Base-by-base conservation (phyloP, 305 asterid genomes). In the Plantago lanceolata region DNA sequence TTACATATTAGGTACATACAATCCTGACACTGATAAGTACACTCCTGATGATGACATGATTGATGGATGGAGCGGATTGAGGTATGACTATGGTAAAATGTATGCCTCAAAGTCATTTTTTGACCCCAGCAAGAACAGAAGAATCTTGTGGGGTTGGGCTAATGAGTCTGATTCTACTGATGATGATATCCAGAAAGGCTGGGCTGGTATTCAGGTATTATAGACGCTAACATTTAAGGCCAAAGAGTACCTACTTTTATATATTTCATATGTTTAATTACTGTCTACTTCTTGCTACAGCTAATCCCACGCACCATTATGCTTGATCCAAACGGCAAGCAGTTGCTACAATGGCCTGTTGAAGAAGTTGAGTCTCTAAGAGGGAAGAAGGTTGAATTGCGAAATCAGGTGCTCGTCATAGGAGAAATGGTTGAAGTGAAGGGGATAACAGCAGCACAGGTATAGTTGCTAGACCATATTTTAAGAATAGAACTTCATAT, bases 341-440 rank as follows among this genome's bases (percentile, higher is more conserved):
- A 78, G 28, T 62, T 87, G 52, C 29, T 78, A 28, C 95, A 81
- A 54, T 87, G 95, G 94, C 96, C 96, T 8, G 29, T 81, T 11
- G 56, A 79, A 67, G 96, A 88, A 76, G 78, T 83, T 0, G 74
- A 81, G 56, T 68, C 62, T 0, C 81, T 78, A 48, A 80, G 73
- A 17, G 68, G 48, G 18, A 48, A 31, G 21, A 74, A 78, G 40
- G 79, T 75, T 59, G 28, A 68, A 20, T 4, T 79, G 56, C 72
- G 45, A 63, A 65, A 76, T 57, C 57, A 71, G 71, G 79, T 71
- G 76, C 59, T 83, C 5, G 50, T 68, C 59, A 75, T 71, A 2
- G 86, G 80, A 35, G 43, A 45, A 20, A 43, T 48, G 0, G 44
- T 78, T 12, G 73, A 85, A 68, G 63, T 87, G 48, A 59, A 33